Evolutionary conservation across 1,284 basidiomycete genomes (phyloP).

Genomic region (Ceratobasidium theobromae): DNA sequence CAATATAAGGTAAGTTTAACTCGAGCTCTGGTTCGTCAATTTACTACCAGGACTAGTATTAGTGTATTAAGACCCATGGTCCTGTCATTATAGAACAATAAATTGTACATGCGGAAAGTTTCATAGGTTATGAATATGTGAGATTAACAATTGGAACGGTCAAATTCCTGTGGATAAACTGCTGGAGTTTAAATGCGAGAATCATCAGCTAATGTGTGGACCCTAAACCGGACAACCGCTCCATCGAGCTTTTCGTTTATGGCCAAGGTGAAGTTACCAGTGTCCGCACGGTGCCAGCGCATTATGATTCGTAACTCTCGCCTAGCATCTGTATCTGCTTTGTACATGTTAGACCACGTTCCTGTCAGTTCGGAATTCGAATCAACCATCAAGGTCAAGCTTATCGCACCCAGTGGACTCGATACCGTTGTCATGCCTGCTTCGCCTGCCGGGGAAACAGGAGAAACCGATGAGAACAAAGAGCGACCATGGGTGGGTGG

Average conservation of each 20-base stretch:
- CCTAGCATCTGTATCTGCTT: conserved; percentile 9
- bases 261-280: conserved; percentile 25
- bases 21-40: no score
- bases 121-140: no score
- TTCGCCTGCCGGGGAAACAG: no score
- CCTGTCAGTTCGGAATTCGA: conserved; percentile 38
- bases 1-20: no score
- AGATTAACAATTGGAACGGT: no score
- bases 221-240: conserved; percentile 25
- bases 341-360: conserved; percentile 37
- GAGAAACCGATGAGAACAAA: conserved; percentile 12
- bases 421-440: conserved; percentile 7
- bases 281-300: conserved; percentile 35
- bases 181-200: no score
- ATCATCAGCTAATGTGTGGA: no score
- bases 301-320: conserved; percentile 38
- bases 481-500: neutral
- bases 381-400: conserved; percentile 36
- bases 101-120: no score
- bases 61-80: no score
- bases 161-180: no score
- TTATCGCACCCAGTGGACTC: conserved; percentile 36
- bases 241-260: conserved; percentile 17
- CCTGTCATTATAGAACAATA: no score
- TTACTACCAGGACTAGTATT: no score